These are phyloP conservation scores for Aspergillus brasiliensis DNA, from an alignment of 2,329 filamentous ascomycete genomes.

Conservation along the genomic window DNA sequence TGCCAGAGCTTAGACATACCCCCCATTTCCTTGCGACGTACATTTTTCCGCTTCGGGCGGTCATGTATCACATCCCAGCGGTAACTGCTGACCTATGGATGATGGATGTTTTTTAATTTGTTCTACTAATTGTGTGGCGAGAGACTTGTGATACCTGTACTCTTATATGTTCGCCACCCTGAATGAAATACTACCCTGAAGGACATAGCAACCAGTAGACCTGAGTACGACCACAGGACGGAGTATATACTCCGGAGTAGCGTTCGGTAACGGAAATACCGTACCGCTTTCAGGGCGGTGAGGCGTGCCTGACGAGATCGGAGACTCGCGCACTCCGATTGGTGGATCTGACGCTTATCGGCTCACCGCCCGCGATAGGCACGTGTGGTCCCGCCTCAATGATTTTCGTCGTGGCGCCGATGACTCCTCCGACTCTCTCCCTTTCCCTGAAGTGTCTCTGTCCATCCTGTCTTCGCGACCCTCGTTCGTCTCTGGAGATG, in stretches of 20 bases:
- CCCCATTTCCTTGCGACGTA: constrained; percentile 16
- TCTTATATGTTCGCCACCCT: constrained; percentile 14
- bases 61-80: constrained; percentile 15
- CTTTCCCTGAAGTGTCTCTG: constrained; percentile 5
- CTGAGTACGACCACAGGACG: too few species aligned
- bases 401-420: constrained; percentile 15
- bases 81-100: constrained; percentile 4
- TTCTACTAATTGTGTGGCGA: constrained; percentile 19
- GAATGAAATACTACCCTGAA: background rate
- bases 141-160: constrained; percentile 17
- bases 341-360: constrained; percentile 29
- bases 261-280: background rate
- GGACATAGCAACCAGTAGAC: background rate
- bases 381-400: constrained; percentile 14
- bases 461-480: constrained; percentile 4
- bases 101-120: constrained; percentile 15
- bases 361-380: constrained; percentile 39
- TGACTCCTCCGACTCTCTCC: constrained; percentile 18
- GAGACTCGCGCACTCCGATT: constrained; percentile 18
- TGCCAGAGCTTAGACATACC: constrained; percentile 20
- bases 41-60: constrained; percentile 9
- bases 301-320: background rate
- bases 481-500: constrained; percentile 45
- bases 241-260: background rate
- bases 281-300: constrained; percentile 12